Percentiles rank a stretch among this genome's conserved stretches.
These are phyloP conservation scores for Xylariaceae sp. DNA, from an alignment of 2,329 filamentous ascomycete species.

Conservation along the genomic window DNA sequence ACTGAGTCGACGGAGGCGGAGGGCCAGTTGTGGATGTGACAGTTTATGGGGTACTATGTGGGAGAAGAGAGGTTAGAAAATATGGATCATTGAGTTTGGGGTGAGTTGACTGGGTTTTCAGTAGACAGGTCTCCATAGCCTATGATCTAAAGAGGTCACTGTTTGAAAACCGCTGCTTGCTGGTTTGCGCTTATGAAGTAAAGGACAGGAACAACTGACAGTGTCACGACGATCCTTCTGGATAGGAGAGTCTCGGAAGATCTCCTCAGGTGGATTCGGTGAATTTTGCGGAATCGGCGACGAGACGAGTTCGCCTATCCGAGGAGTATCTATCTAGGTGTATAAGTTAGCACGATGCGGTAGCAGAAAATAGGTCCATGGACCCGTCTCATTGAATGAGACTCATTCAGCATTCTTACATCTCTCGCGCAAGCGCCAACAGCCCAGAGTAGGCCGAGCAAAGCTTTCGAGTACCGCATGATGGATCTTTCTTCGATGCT, in stretches of 20 bases:
- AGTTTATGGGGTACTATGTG: conserved; percentile 16
- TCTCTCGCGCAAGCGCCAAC: not conserved
- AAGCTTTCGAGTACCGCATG: conserved; percentile 6
- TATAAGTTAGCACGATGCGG: not conserved
- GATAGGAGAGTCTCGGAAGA: not conserved
- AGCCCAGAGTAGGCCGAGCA: conserved; percentile 5
- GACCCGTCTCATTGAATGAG: too few species aligned
- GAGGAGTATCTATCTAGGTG: not conserved
- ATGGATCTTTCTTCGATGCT: not conserved
- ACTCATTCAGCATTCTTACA: too few species aligned
- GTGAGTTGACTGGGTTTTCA: too few species aligned
- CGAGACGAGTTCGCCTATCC: not conserved
- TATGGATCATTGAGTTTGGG: too few species aligned
- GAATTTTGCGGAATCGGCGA: not conserved
- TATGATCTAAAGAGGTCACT: too few species aligned
- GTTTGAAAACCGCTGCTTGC: too few species aligned
- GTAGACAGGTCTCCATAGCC: too few species aligned
- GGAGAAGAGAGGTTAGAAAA: not conserved
- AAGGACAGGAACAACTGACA: conserved; percentile 1
- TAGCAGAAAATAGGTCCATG: too few species aligned
- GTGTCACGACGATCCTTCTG: conserved; percentile 10
- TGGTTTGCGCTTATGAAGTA: not conserved
- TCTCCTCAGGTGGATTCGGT: not conserved
- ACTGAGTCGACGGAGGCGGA: conserved; percentile 15
- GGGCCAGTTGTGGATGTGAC: conserved; percentile 16